Evolutionary conservation across 2,329 filamentous ascomycete species (phyloP).

Genomic region (Fusarium nanum): DNA sequence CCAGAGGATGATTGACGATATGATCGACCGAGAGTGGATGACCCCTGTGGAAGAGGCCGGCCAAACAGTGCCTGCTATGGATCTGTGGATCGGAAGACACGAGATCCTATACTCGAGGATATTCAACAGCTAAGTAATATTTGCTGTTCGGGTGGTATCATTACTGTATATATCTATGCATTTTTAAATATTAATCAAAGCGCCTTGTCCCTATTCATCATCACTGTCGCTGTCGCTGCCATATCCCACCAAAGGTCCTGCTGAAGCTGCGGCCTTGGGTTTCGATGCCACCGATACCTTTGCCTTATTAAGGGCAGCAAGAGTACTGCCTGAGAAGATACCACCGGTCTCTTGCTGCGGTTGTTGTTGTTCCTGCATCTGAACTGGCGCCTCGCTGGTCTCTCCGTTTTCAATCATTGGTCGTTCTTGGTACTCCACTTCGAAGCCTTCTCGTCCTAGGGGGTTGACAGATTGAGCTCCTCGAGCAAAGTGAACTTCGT

Average conservation of each 20-base stretch:
- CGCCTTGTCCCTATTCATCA: conserved; percentile 58
- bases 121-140: conserved; percentile 75
- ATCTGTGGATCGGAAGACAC: conserved; percentile 85
- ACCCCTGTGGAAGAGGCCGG: conserved; percentile 73
- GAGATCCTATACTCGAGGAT: conserved; percentile 87
- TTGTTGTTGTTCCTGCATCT: conserved; percentile 52
- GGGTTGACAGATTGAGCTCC: conserved; percentile 76
- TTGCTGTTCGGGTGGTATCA: conserved; percentile 47
- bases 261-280: conserved; percentile 63
- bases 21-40: conserved; percentile 70
- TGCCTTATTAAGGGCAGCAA: conserved; percentile 78
- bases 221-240: conserved; percentile 94
- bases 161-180: conserved; percentile 46
- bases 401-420: conserved; percentile 69
- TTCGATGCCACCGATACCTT: conserved; percentile 66
- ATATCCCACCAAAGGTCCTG: conserved; percentile 86
- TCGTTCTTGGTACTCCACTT: conserved; percentile 71
- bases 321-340: conserved; percentile 84
- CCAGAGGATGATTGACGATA: conserved; percentile 66
- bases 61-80: conserved; percentile 80
- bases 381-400: conserved; percentile 51
- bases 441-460: conserved; percentile 67
- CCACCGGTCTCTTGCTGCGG: conserved; percentile 60
- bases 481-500: conserved; percentile 91
- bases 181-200: conserved; percentile 39